These are phyloP conservation scores for Botryotinia narcissicola DNA, from an alignment of 2,329 filamentous ascomycete genomes.

Conservation along the genomic window DNA sequence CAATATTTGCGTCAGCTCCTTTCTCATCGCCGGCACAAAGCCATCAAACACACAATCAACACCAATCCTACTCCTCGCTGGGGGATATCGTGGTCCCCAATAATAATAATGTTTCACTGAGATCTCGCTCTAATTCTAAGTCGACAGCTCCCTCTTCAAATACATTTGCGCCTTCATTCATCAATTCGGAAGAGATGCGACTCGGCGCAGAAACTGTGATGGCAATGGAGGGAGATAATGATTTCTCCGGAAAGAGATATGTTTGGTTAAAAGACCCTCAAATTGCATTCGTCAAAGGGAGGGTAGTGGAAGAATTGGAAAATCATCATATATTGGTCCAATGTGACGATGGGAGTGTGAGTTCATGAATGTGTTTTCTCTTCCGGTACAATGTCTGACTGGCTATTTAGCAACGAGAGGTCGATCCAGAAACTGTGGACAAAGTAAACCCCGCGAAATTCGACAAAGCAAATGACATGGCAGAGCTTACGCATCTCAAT, in stretches of 20 bases:
- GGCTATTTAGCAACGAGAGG: conserved; percentile 71
- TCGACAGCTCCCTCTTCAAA: conserved; percentile 63
- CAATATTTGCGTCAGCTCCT: conserved; percentile 52
- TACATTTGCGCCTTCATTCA: conserved; percentile 95
- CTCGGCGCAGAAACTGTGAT: conserved; percentile 54
- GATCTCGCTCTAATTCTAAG: conserved; percentile 60
- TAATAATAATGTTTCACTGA: conserved; percentile 31
- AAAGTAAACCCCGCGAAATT: conserved; percentile 99
- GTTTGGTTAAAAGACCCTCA: conserved; percentile 92
- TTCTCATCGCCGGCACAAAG: conserved; percentile 40
- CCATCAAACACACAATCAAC: conserved; percentile 59
- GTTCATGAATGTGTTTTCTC: conserved; percentile 37
- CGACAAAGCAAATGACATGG: conserved; percentile 99
- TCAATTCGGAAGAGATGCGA: conserved; percentile 78
- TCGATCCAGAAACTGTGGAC: conserved; percentile 84
- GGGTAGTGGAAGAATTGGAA: conserved; percentile 79
- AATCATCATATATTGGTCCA: conserved; percentile 75
- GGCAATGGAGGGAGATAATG: conserved; percentile 93
- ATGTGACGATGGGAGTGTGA: conserved; percentile 85
- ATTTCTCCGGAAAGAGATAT: conserved; percentile 98
- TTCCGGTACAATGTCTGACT: conserved; percentile 23
- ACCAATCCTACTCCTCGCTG: conserved; percentile 60
- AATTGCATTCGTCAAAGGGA: conserved; percentile 86
- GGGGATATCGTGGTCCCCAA: conserved; percentile 40
- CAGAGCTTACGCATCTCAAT: conserved; percentile 95